Evolutionary conservation across 2,329 filamentous ascomycete genomes (phyloP), one percentile per base, ranked within the genome.

Genomic region (Dactylellina parvicollis): DNA sequence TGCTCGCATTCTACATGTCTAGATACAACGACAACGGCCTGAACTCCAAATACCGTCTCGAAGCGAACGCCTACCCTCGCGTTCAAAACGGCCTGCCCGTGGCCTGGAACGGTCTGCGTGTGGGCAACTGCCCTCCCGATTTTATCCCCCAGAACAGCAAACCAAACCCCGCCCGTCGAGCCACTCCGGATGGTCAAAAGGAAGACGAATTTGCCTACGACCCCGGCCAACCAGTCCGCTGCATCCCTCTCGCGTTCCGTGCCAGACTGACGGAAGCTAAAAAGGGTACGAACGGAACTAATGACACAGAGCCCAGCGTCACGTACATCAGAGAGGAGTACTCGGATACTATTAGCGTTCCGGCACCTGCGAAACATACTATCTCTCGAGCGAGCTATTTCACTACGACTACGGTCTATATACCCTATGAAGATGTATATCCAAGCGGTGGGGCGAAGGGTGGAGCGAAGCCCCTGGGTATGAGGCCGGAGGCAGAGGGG

Each of bases 31-130:
- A 65, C 22, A 44, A 24, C 24, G 67, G 59, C 8, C 14, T 40
- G 4, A 14, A 42, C 3, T 34, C 59, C 4, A 46, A 32, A 20
- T 50, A 40, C 16, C 40, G 59, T 50, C 52, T 72, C 9, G 34
- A 72, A 36, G 52, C 67, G 5, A 46, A 59, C n/a, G 67, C 67
- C 14, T 72, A 65, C 20, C 67, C 67, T 12, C 67, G 67, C 2
- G 38, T 54, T 4, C 20, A n/a, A 22, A 14, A 16, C n/a, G 67
- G 67, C 3, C 50, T 42, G 8, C 28, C 32, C 4, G 46, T 72
- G 20, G 57, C 28, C 8, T 72, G 59, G 57, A 72, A 72, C 32
- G 67, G 67, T 22, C 67, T 72, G 22, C 50, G 67, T 3, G 26
- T 57, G 20, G 12, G 20, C 20, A 32, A 26, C 8, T 71, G 65